Evolutionary conservation across 306 rosid genomes (phyloP), one percentile per base, ranked within the genome.

Genomic region (Vigna nakashimae): DNA sequence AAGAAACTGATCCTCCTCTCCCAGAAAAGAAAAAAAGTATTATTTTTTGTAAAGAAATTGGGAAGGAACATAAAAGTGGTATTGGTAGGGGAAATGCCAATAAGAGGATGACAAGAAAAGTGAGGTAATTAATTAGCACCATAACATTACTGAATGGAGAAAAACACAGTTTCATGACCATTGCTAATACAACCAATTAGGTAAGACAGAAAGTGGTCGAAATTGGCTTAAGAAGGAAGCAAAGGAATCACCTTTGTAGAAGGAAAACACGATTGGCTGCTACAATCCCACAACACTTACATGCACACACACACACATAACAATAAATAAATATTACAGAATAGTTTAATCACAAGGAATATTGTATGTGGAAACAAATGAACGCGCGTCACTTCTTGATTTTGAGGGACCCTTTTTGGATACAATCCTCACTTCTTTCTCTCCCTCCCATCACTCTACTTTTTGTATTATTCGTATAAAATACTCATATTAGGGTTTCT

Each of bases 211-310:
- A 86, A 77, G 78, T 32, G 85, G 40, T 58, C 7, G 76, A 84
- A 81, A 88, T 75, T 92, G 92, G 93, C 96, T 88, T 89, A 86
- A 88, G 92, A 83, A 83, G 87, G 93, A 90, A 92, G 92, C 92
- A 90, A 89, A 62, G 82, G 88, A 87, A 86, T 86, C 89, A 51
- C 68, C 81, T 92, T 89, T 83, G 71, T n/a, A 30, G 81, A 56
- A 74, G 70, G 69, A 75, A 86, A 86, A 81, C 63, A 52, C 74
- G 87, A 84, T 65, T 84, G 90, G 87, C 81, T 80, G 87, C 81
- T 80, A 81, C 8, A 83, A 78, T 57, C 73, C 84, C 84, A 78
- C 82, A 67, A 77, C 80, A 30, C 34, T 30, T 30, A 30, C 12
- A 38, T 50, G 52, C 68, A 56, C 12, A 58, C 71, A 72, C 64